A percentile compares a stretch with the other conserved stretches of the same genome.
phyloP scores from a whole-genome alignment of 306 rosid genomes.

The Quercus alba region DNA sequence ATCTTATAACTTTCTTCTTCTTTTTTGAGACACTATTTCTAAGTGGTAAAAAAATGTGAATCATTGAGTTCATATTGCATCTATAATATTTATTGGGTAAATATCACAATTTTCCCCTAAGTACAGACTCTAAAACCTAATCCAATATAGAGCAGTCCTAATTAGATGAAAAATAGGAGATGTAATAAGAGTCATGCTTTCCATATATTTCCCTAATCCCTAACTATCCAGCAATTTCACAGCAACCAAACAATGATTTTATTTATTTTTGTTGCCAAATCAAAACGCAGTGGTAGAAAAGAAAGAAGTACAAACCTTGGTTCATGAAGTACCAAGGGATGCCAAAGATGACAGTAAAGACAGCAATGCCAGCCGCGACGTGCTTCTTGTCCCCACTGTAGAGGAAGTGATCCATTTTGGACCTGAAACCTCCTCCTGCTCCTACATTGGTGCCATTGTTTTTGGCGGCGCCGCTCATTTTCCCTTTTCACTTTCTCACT shows the following conservation, averaged over 20 bases:
- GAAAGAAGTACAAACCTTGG: slow-evolving; percentile 41
- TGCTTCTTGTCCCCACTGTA: slow-evolving; percentile 92
- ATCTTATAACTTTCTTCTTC: no score
- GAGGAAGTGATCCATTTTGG: slow-evolving; percentile 55
- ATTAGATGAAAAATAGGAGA: no score
- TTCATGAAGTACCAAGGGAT: slow-evolving; percentile 75
- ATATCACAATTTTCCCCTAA: not conserved
- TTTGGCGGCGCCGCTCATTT: slow-evolving; percentile 61
- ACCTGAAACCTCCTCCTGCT: slow-evolving; percentile 46
- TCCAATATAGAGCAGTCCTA: not conserved
- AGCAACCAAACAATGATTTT: not conserved
- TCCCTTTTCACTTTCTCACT: not conserved
- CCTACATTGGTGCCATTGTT: slow-evolving; percentile 22
- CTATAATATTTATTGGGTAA: not conserved
- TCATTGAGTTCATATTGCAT: no score
- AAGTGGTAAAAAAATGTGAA: no score
- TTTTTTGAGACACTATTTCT: no score
- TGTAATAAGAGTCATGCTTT: not conserved
- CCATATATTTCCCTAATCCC: not conserved
- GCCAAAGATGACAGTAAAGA: slow-evolving; percentile 54
- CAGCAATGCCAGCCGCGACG: slow-evolving; percentile 66
- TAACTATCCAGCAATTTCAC: not conserved
- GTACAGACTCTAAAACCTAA: not conserved
- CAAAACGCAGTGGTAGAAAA: not conserved
- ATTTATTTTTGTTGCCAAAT: not conserved